A percentile compares a stretch with the other conserved stretches of the same genome.
These are phyloP conservation scores for Nicotiana tomentosiformis DNA, from an alignment of 257 asterid genomes.

Conservation along the genomic window DNA sequence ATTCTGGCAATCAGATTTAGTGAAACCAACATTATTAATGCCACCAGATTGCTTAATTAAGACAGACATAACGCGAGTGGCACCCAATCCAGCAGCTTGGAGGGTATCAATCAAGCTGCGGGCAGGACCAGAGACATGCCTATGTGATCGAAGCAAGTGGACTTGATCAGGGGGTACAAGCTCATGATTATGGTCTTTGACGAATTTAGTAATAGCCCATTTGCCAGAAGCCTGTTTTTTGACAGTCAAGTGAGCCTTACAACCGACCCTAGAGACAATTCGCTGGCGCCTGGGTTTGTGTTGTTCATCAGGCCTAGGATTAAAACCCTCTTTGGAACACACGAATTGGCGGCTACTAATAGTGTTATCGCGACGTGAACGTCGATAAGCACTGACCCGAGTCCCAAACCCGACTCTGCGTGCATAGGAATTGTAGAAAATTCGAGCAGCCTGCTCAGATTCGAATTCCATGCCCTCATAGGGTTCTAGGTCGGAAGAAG, in stretches of 20 bases:
- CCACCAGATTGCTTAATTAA: conserved; percentile 90
- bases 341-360: conserved; percentile 87
- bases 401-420: conserved; percentile 90
- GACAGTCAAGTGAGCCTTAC: conserved; percentile 80
- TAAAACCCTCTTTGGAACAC: conserved; percentile 90
- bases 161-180: conserved; percentile 89
- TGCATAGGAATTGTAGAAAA: conserved; percentile 82
- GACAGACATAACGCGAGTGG: conserved; percentile 86
- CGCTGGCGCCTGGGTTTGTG: conserved; percentile 74
- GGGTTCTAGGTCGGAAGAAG: conserved; percentile 69
- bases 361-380: conserved; percentile 88
- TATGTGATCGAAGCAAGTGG: conserved; percentile 80
- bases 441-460: conserved; percentile 94
- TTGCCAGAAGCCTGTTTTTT: conserved; percentile 81
- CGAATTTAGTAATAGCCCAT: conserved; percentile 66
- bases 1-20: conserved; percentile 87
- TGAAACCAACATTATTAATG: conserved; percentile 84
- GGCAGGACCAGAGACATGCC: conserved; percentile 91
- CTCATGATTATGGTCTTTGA: conserved; percentile 84
- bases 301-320: conserved; percentile 74
- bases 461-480: conserved; percentile 91
- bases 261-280: conserved; percentile 77
- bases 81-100: conserved; percentile 99
- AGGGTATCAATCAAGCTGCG: conserved; percentile 86
- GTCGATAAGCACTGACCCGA: conserved; percentile 89